Conservation (phyloP, 129 eudicot genomes). For the Lactuca saligna region DNA sequence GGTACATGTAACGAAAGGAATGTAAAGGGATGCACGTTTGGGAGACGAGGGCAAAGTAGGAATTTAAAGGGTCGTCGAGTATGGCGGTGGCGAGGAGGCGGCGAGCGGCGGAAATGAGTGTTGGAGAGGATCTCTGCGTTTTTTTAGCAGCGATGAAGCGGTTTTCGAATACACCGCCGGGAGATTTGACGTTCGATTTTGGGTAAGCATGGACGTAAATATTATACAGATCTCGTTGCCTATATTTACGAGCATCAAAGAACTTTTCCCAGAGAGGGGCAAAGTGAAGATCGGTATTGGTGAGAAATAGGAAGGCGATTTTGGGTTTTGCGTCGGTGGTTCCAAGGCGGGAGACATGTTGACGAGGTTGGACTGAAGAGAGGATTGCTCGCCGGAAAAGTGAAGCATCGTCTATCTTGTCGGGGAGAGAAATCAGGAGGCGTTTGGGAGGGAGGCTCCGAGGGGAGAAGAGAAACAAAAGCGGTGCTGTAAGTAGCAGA, state of each 20-base stretch:
- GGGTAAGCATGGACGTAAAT: slow-evolving; percentile 73
- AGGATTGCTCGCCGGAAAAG: slow-evolving; percentile 67
- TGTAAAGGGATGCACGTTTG: slow-evolving; percentile 63
- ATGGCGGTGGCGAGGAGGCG: slow-evolving; percentile 66
- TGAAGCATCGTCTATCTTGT: slow-evolving; percentile 59
- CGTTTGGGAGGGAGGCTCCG: slow-evolving; percentile 44
- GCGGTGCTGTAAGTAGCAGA: slow-evolving; percentile 42
- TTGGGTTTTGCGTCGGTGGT: slow-evolving; percentile 41
- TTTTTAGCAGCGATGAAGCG: slow-evolving; percentile 45
- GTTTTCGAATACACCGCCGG: slow-evolving; percentile 47
- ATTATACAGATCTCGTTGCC: slow-evolving; percentile 34
- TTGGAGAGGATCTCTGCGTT: slow-evolving; percentile 51
- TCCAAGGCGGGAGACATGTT: slow-evolving; percentile 26
- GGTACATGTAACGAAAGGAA: slow-evolving; percentile 44
- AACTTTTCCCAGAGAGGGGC: slow-evolving; percentile 67
- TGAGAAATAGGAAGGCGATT: slow-evolving; percentile 66
- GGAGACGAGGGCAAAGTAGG: slow-evolving; percentile 59
- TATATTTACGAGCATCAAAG: slow-evolving; percentile 21
- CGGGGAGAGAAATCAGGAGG: slow-evolving; percentile 40
- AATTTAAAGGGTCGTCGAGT: slow-evolving; percentile 53
- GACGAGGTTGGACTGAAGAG: slow-evolving; percentile 36
- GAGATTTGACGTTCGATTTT: slow-evolving; percentile 27
- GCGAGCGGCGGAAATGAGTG: slow-evolving; percentile 64
- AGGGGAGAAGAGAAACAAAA: slow-evolving; percentile 45
- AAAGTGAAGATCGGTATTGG: slow-evolving; percentile 56